Conservation (phyloP, 176 grass and related monocot species). For the Phoenix dactylifera region DNA sequence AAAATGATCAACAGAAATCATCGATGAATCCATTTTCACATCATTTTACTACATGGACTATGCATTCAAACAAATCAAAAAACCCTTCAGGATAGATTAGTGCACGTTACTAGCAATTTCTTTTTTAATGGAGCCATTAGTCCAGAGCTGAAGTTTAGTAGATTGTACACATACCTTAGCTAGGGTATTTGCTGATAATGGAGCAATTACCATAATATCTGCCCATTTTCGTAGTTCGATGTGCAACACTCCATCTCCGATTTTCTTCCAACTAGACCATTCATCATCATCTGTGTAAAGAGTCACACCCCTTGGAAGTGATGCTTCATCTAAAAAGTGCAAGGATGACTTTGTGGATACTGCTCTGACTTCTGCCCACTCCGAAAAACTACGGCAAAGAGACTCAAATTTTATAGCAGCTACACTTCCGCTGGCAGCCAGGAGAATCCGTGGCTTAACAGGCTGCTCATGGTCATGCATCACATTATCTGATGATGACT, state of each 20-base stretch:
- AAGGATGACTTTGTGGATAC: constrained; percentile 58
- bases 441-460: constrained; percentile 55
- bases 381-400: constrained; percentile 63
- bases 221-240: constrained; percentile 94
- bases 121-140: neutral
- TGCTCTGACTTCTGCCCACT: constrained; percentile 80
- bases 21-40: too few species aligned
- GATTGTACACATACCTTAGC: constrained; percentile 45
- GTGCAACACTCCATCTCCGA: constrained; percentile 86
- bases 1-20: too few species aligned
- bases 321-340: constrained; percentile 57
- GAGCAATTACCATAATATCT: constrained; percentile 77
- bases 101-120: too few species aligned
- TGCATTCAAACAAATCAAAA: too few species aligned
- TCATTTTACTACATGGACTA: too few species aligned
- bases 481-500: constrained; percentile 29
- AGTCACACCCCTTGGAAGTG: constrained; percentile 42
- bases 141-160: neutral
- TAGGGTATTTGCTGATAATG: constrained; percentile 82
- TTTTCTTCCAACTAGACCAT: constrained; percentile 93
- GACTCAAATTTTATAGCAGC: constrained; percentile 89
- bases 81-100: too few species aligned
- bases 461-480: constrained; percentile 22
- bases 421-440: constrained; percentile 85
- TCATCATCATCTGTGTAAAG: constrained; percentile 82